These are phyloP conservation scores for Suillus discolor DNA, from an alignment of 768 basidiomycete species.

Conservation along the genomic window DNA sequence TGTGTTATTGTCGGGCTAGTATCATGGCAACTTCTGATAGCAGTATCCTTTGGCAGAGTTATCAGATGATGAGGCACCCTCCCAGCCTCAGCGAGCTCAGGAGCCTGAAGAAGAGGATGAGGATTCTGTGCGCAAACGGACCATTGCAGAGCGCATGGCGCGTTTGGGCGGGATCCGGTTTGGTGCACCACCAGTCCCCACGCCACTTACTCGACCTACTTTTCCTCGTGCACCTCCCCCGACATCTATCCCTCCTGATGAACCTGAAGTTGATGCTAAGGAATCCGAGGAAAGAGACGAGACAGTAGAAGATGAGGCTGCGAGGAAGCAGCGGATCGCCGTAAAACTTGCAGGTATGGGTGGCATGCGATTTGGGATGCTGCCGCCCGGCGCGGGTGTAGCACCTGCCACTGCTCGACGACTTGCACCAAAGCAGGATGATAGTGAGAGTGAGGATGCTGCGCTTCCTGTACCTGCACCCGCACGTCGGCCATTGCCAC, in stretches of 20 bases:
- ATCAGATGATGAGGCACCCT: not conserved
- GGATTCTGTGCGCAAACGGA: conserved; percentile 58
- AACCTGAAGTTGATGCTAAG: conserved; percentile 22
- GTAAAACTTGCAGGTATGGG: conserved; percentile 58
- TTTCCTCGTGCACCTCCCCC: conserved; percentile 40
- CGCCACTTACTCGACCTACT: conserved; percentile 39
- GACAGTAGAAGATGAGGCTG: conserved; percentile 68
- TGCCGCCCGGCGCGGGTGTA: conserved; percentile 34
- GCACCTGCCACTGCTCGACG: conserved; percentile 21
- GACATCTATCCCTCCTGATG: conserved; percentile 32
- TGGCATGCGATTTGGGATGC: conserved; percentile 59
- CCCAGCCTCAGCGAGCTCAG: not conserved
- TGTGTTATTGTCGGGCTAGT: not conserved
- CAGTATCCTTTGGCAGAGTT: not conserved
- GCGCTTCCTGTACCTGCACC: conserved; percentile 33
- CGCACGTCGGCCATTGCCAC: conserved; percentile 30
- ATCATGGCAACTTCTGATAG: not conserved
- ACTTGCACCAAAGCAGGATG: conserved; percentile 22
- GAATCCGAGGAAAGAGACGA: conserved; percentile 30
- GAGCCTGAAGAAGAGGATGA: conserved; percentile 36
- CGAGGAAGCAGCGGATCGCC: conserved; percentile 54
- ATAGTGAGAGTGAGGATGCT: conserved; percentile 32
- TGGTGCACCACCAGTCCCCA: conserved; percentile 59
- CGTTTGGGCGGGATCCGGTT: conserved; percentile 86
- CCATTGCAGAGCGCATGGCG: conserved; percentile 95